Evolutionary conservation across 2,329 filamentous ascomycete genomes (phyloP).

Genomic region (Pseudogymnoascus sp.): DNA sequence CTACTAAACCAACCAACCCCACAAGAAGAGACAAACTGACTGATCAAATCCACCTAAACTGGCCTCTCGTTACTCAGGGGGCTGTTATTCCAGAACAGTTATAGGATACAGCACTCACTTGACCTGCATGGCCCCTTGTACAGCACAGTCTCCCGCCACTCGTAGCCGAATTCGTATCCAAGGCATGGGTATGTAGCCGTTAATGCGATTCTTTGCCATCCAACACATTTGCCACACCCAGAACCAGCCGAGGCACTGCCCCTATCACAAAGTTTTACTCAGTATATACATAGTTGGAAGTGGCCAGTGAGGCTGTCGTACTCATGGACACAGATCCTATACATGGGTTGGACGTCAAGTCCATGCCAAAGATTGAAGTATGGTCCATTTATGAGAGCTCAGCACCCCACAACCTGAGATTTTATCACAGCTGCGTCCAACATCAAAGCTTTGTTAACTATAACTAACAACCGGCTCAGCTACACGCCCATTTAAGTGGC

Average conservation of each 20-base stretch:
- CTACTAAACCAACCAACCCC: not conserved
- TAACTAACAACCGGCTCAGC: constrained; percentile 37
- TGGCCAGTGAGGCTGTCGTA: not conserved
- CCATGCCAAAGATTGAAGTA: constrained; percentile 52
- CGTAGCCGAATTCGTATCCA: constrained; percentile 1
- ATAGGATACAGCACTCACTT: not conserved
- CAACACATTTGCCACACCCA: not conserved
- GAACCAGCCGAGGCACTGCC: not conserved
- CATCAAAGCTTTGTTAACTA: constrained; percentile 10
- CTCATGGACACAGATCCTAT: not conserved
- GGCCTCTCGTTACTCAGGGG: not conserved
- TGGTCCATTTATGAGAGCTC: constrained; percentile 8
- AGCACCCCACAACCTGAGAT: not conserved
- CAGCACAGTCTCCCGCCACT: not conserved
- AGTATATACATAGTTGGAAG: constrained; percentile 6
- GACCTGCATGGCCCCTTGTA: not conserved
- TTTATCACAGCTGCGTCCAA: not conserved
- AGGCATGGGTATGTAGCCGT: not conserved
- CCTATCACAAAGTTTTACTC: not conserved
- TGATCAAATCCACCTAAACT: not conserved
- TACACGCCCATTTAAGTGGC: constrained; percentile 75
- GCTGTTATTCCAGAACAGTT: not conserved
- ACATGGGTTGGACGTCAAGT: constrained; percentile 31
- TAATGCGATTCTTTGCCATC: not conserved
- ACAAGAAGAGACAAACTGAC: not conserved